These are phyloP conservation scores for Parathielavia hyrcaniae DNA, from an alignment of 495 filamentous ascomycete species.

Conservation along the genomic window DNA sequence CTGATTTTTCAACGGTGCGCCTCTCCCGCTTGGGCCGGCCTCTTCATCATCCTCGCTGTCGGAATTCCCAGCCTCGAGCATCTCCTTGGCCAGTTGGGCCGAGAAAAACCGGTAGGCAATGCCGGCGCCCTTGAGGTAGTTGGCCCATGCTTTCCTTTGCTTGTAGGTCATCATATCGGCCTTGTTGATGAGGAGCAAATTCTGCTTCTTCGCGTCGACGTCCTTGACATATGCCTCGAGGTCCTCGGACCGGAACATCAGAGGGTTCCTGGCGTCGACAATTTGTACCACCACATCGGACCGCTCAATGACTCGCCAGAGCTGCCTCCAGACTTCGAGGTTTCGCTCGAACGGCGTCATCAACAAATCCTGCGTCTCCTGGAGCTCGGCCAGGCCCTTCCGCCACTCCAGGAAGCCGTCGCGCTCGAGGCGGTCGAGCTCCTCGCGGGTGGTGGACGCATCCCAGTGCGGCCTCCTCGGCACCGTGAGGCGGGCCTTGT, in stretches of 20 bases:
- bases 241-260: slow-evolving; percentile 91
- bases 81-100: slow-evolving; percentile 80
- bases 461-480: slow-evolving; percentile 89
- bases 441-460: slow-evolving; percentile 66
- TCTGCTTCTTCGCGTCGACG: slow-evolving; percentile 79
- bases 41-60: slow-evolving; percentile 36
- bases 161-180: slow-evolving; percentile 95
- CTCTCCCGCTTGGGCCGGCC: slow-evolving; percentile 19
- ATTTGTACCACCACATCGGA: slow-evolving; percentile 97
- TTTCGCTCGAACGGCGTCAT: slow-evolving; percentile 99
- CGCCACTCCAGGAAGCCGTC: slow-evolving; percentile 83
- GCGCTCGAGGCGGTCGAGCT: slow-evolving; percentile 74
- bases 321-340: slow-evolving; percentile 93
- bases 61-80: slow-evolving; percentile 57
- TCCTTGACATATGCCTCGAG: slow-evolving; percentile 91
- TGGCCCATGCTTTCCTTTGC: slow-evolving; percentile 81
- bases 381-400: slow-evolving; percentile 81
- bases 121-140: slow-evolving; percentile 71
- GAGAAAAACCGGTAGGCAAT: slow-evolving; percentile 96
- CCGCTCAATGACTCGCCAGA: slow-evolving; percentile 97
- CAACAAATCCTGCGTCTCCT: slow-evolving; percentile 85
- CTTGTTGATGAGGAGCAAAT: slow-evolving; percentile 94
- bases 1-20: slow-evolving; percentile 18
- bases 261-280: slow-evolving; percentile 91
- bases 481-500: slow-evolving; percentile 73